These are phyloP conservation scores for Metschnikowia peoriensis DNA, from an alignment of 805 yeast species.

Conservation along the genomic window DNA sequence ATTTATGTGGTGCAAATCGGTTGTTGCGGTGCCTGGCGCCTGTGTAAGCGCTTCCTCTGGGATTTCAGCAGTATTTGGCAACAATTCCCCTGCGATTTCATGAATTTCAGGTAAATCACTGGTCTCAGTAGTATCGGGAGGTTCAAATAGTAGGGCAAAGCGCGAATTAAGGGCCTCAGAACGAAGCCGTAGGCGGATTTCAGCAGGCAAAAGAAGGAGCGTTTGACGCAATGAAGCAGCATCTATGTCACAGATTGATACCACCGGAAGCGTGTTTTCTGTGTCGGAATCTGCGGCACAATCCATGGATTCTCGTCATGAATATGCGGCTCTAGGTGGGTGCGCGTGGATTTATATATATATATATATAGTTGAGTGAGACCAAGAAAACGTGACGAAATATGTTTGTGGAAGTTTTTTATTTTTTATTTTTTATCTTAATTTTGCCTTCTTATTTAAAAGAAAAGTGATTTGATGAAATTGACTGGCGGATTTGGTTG, in stretches of 20 bases:
- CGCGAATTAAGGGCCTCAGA: conserved; percentile 11
- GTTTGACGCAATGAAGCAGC: conserved; percentile 10
- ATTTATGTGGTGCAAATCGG: neutral
- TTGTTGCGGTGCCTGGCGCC: neutral
- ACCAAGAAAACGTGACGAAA: too few relatives aligned
- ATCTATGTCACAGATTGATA: conserved; percentile 15
- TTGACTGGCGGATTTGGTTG: too few relatives aligned
- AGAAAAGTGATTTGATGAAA: neutral
- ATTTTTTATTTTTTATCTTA: too few relatives aligned
- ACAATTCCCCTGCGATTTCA: too few relatives aligned
- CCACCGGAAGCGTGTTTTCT: conserved; percentile 18
- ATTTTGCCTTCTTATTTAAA: neutral
- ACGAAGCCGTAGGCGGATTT: conserved; percentile 13
- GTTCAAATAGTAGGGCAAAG: conserved; percentile 8
- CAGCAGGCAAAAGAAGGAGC: conserved; percentile 8
- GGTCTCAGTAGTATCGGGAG: neutral
- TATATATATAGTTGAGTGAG: too few relatives aligned
- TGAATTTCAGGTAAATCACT: neutral
- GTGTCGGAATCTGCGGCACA: conserved; percentile 20
- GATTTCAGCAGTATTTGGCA: too few relatives aligned
- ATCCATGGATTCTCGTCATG: conserved; percentile 13
- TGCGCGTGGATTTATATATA: neutral
- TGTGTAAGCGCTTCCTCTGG: too few relatives aligned
- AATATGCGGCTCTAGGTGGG: neutral
- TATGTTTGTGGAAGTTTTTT: neutral